These are phyloP conservation scores for Candida qinlingensis DNA, from an alignment of 805 yeast species.

Conservation along the genomic window DNA sequence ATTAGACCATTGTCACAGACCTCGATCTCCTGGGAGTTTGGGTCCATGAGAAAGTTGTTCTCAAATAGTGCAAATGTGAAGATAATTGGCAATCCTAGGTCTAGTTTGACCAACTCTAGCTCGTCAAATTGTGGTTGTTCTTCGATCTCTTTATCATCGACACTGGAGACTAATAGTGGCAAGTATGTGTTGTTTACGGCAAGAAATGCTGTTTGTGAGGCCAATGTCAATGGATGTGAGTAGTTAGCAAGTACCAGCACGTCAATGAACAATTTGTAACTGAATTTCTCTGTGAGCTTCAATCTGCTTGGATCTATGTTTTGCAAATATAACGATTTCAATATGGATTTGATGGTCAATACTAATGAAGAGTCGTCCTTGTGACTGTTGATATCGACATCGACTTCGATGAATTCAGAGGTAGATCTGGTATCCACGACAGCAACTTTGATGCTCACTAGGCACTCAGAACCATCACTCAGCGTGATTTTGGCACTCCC, in stretches of 20 bases:
- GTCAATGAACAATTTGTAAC: slow-evolving; percentile 75
- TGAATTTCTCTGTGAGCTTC: slow-evolving; percentile 64
- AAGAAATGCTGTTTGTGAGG: slow-evolving; percentile 74
- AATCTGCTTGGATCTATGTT: slow-evolving; percentile 50
- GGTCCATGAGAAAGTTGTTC: slow-evolving; percentile 64
- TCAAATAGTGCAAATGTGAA: slow-evolving; percentile 77
- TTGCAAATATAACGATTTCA: slow-evolving; percentile 47
- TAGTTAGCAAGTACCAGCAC: slow-evolving; percentile 71
- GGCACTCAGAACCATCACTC: slow-evolving; percentile 89
- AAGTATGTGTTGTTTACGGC: slow-evolving; percentile 76
- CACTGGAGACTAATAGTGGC: slow-evolving; percentile 66
- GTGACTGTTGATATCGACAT: slow-evolving; percentile 73
- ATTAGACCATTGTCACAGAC: slow-evolving; percentile 82
- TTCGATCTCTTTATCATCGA: slow-evolving; percentile 58
- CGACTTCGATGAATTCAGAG: slow-evolving; percentile 58
- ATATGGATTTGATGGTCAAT: slow-evolving; percentile 53
- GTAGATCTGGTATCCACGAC: slow-evolving; percentile 51
- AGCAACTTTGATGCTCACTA: slow-evolving; percentile 83
- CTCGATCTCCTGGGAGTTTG: slow-evolving; percentile 82
- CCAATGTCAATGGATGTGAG: slow-evolving; percentile 74
- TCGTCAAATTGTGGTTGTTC: slow-evolving; percentile 91
- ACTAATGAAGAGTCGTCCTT: slow-evolving; percentile 76
- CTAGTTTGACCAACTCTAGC: slow-evolving; percentile 65
- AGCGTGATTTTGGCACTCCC: slow-evolving; percentile 88
- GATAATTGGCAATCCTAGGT: slow-evolving; percentile 64